These are phyloP conservation scores for Lolium rigidum DNA, from an alignment of 176 grass and related monocot species.

Conservation along the genomic window DNA sequence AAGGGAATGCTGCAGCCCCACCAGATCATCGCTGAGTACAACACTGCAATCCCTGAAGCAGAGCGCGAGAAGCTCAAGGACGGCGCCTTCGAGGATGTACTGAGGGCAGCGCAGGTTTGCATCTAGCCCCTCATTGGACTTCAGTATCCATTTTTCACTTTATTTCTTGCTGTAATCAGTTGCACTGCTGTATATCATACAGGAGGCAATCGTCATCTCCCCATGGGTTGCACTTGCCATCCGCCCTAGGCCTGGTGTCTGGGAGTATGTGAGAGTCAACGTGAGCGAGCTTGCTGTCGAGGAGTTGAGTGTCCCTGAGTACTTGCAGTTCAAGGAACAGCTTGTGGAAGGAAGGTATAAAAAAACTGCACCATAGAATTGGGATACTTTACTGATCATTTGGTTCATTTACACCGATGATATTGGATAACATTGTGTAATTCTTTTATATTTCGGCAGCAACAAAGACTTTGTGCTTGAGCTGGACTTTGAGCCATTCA, in stretches of 20 bases:
- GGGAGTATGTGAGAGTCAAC: constrained; percentile 87
- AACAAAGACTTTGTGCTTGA: constrained; percentile 83
- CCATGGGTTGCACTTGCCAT: constrained; percentile 95
- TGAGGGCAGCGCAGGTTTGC: constrained; percentile 80
- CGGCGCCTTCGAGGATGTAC: constrained; percentile 89
- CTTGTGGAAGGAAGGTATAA: constrained; percentile 81
- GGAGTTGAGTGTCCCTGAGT: constrained; percentile 87
- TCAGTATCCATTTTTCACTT: neutral
- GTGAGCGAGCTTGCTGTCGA: constrained; percentile 91
- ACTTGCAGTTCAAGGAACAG: constrained; percentile 98
- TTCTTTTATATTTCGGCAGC: constrained; percentile 33
- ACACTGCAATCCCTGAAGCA: constrained; percentile 68
- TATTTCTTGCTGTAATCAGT: neutral
- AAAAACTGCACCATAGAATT: constrained; percentile 20
- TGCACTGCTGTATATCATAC: neutral
- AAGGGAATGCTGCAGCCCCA: constrained; percentile 96
- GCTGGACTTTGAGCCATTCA: constrained; percentile 98
- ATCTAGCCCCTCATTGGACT: neutral
- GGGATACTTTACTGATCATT: neutral
- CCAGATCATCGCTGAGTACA: constrained; percentile 91
- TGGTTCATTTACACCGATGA: too few relatives aligned
- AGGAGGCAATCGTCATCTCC: constrained; percentile 91
- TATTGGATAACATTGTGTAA: neutral
- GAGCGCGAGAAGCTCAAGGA: constrained; percentile 95
- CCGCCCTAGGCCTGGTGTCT: constrained; percentile 92